Evolutionary conservation across 805 yeast species (phyloP), one percentile per base, ranked within the genome.

Genomic region (Wickerhamomyces bisporus): DNA sequence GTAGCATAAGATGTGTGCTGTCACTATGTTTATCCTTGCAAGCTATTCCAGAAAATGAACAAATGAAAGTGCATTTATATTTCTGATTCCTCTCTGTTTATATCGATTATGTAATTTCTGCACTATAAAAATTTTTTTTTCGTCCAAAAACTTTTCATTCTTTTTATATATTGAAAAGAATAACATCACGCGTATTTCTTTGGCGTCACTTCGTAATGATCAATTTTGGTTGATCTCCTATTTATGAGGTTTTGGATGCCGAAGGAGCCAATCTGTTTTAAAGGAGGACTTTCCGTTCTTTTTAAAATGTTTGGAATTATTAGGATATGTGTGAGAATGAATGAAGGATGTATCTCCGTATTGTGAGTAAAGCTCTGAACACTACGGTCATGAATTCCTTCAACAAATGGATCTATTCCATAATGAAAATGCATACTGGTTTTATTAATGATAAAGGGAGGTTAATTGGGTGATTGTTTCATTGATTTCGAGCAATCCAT

Each of bases 131-230:
- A n/a, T n/a, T n/a, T n/a, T n/a, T n/a, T 12, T 26, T 10, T 26
- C 9, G 20, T 18, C 16, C 18, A 21, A 7, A 14, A 15, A 23
- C 6, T 12, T 23, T 16, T 19, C 26, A 20, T 7, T 6, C 20
- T 21, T 14, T 21, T 21, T 8, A 20, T 30, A 5, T 12, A 12
- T 20, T 14, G 4, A 20, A 20, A n/a, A n/a, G 6, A 23, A 24
- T n/a, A n/a, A n/a, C n/a, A 19, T n/a, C 18, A 30, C 32, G 16
- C 32, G 16, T 30, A 30, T 30, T 30, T 30, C 32, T 30, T 13
- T 19, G 32, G 32, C 32, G 32, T 30, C 32, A 30, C 32, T 30
- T 30, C 18, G 24, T 30, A 18, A 28, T n/a, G n/a, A n/a, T n/a
- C n/a, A n/a, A n/a, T n/a, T n/a, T n/a, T n/a, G n/a, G n/a, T n/a